These are phyloP conservation scores for Haplosporangium gracile DNA, from an alignment of 192 early-diverging fungal species.

Conservation along the genomic window DNA sequence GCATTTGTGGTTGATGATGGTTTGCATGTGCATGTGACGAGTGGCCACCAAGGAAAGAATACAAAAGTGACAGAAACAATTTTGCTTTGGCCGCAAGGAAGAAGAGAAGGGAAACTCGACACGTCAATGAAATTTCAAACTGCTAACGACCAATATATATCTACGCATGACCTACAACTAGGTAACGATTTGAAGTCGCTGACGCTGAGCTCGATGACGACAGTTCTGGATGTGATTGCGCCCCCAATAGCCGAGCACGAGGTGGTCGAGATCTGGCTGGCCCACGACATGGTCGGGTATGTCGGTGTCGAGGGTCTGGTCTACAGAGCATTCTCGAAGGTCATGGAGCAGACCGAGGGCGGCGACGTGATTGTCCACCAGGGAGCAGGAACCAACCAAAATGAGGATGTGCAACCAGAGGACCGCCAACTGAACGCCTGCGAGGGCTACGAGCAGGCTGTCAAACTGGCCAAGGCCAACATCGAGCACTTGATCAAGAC, in stretches of 20 bases:
- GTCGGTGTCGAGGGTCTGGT: constrained; percentile 67
- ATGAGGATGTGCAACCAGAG: constrained; percentile 39
- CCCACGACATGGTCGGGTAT: constrained; percentile 69
- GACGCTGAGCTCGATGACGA: constrained; percentile 60
- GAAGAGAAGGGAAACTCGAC: background rate
- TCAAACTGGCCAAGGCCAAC: constrained; percentile 70
- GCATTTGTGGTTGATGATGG: background rate
- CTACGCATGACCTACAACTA: constrained; percentile 15
- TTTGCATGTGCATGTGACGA: constrained; percentile 4
- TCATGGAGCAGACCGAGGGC: constrained; percentile 72
- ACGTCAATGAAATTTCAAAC: background rate
- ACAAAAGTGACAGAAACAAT: no score
- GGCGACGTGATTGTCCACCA: constrained; percentile 70
- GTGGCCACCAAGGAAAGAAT: background rate
- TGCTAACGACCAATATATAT: background rate
- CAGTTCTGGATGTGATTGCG: constrained; percentile 68
- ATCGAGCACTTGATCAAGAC: constrained; percentile 69
- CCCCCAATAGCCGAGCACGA: constrained; percentile 73
- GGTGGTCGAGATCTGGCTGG: constrained; percentile 70
- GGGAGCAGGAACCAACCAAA: constrained; percentile 41
- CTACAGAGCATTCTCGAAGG: constrained; percentile 65
- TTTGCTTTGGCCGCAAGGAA: background rate
- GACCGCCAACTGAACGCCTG: constrained; percentile 67
- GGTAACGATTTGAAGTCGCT: constrained; percentile 64
- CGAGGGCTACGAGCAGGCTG: constrained; percentile 66